Base-by-base conservation (phyloP, 2,329 filamentous ascomycete genomes). In the Colletotrichum sp. region DNA sequence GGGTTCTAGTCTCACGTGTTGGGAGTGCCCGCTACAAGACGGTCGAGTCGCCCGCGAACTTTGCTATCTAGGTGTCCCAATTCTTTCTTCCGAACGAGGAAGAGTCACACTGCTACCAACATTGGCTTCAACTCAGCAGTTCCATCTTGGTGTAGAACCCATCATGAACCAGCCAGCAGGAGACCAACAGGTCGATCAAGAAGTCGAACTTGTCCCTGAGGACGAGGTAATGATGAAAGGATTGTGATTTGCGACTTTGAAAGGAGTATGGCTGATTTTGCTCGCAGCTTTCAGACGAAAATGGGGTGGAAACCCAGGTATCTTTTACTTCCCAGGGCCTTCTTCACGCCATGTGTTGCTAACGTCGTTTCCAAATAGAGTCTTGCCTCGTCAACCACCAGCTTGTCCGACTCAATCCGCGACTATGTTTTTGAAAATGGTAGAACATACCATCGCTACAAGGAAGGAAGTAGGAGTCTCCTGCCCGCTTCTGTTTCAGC, bases 131-230 rank as follows among this genome's bases (percentile, higher is more conserved):
- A 59, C 6, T 28, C 13, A 52, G n/a, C 8, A 52, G 27, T 52
- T 3, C 0, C 2, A 52, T 22, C n/a, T 52, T 2, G 0, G 11
- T 52, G 3, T 13, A 22, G n/a, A n/a, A 2, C n/a, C 11, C n/a
- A 22, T 52, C 44, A 52, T 52, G 44, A 22, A 22, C 5, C 44
- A 52, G n/a, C n/a, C 6, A 52, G 44, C 0, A 52, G 12, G 6
- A 52, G 3, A 22, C 6, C 44, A 52, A 7, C 44, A 52, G n/a
- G 44, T 52, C 44, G 44, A 52, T 22, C 44, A 52, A 4, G n/a
- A 52, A 52, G n/a, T 52, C 44, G n/a, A 52, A 22, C n/a, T 52
- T 22, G 44, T 52, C 2, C 44, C n/a, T 13, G 44, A 52, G n/a
- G 44, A 60, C 16, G 16, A 52, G 44, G 44, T 52, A 52, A 52